Evolutionary conservation across 1,284 basidiomycete genomes (phyloP), one percentile per base, ranked within the genome.

Genomic region (Ceratobasidium sp.): DNA sequence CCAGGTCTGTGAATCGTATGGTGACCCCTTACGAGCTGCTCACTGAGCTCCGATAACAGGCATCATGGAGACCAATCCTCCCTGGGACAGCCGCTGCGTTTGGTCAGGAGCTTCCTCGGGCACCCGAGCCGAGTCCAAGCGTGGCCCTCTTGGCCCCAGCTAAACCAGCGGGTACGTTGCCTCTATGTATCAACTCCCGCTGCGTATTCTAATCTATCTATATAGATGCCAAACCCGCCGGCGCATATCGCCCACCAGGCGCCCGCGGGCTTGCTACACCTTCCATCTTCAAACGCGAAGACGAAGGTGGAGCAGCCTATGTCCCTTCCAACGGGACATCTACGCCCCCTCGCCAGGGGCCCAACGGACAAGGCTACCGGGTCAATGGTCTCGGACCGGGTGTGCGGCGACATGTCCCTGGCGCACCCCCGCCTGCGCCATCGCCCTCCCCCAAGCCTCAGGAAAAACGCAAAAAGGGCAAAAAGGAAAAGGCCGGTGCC

Each of bases 181-280:
- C 11, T 3, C 72, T 28, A 21, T 26, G 28, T 38, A 8, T 18
- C 23, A 18, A 63, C 50, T 9, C 14, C 28, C 59, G 41, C 32
- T 32, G 9, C 21, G 50, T 38, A n/a, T 21, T 30, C 46, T 4
- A 30, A 63, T 5, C 8, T 38, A 30, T 18, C 44, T 66, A 23
- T 1, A 43, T 61, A 76, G 74, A 74, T 1, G 76, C 87, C 21
- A 93, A 90, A 78, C 86, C 91, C 0, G 87, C 89, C 0, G 95
- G 94, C 21, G 85, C 96, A 0, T 98, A 98, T 81, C 87, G 96
- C 1, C 96, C 96, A 0, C 96, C 96, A 6, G 95, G 96, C 32
- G 95, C 96, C 0, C 87, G 97, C 1, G 96, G 96, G 0, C 85
- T 91, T 0, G 88, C 90, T 46, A 95, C 95, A 0, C 94, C 95